Base-by-base conservation (phyloP, 768 basidiomycete genomes). In the Russula foetens region DNA sequence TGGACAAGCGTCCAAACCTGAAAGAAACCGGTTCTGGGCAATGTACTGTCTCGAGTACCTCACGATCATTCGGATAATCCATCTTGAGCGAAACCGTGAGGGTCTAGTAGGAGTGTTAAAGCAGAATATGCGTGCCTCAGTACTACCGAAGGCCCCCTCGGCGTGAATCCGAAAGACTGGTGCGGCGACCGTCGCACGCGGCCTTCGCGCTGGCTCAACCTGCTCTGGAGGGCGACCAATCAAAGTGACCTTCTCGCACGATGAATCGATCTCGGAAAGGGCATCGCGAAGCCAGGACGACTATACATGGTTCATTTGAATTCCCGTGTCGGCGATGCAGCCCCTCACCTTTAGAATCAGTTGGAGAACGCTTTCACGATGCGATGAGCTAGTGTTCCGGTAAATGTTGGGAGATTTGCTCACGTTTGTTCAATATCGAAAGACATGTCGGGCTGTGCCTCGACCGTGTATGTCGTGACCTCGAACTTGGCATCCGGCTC, bases 231-330 rank as follows among this genome's bases (percentile, higher is more conserved):
- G 90, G 55, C 86, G 85, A 46, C 88, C 84, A 26, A 90, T 83
- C 71, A 98, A 84, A 0, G 88, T 90, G 21, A 98, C 78, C 61
- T 85, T 89, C 45, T 91, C 85, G 69, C 87, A 92, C 0, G 92
- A 89, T 19, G 92, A 82, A 66, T 98, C 94, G 15, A 99, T 78
- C 69, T 98, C 96, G 12, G 86, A 85, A 15, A 98, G 80, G 0
- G 95, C 93, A 60, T 97, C 93, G 45, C 90, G 85, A 35, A 98
- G 85, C 91, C 93, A 95, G 6, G 89, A 94, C 3, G 95, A 96
- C 83, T 81, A 8, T n/a, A 33, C 43, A n/a, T 17, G 21, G 15
- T 58, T 31, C n/a, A 44, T 47, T 4, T 7, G 19, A 63, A 45
- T 45, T n/a, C 19, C 26, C 38, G 54, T 19, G 38, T 74, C 48